phyloP scores from a whole-genome alignment of 2,329 filamentous ascomycete genomes.

The Hyphodiscus sp. region DNA sequence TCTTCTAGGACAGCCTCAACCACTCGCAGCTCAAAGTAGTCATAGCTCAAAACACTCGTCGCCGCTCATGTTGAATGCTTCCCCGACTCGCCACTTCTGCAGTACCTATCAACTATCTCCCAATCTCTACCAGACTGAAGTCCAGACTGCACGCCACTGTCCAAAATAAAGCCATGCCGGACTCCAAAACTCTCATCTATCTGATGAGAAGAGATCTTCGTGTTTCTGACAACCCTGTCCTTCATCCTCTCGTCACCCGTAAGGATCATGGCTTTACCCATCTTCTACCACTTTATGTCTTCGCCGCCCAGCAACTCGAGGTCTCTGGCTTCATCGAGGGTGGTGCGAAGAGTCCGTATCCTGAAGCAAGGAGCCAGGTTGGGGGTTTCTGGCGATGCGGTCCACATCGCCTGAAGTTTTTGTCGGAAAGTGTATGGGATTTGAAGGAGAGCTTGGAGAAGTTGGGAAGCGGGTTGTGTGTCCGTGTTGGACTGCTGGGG shows the following conservation, averaged over 20 bases:
- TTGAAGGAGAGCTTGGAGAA: constrained; percentile 56
- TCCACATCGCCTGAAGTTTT: constrained; percentile 63
- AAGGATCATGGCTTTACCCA: constrained; percentile 55
- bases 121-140: neutral
- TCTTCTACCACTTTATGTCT: constrained; percentile 64
- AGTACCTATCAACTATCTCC: neutral
- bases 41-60: neutral
- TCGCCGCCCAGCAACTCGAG: constrained; percentile 66
- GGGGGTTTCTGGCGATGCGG: constrained; percentile 69
- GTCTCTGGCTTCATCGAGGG: constrained; percentile 63
- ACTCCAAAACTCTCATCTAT: constrained; percentile 58
- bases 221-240: constrained; percentile 66
- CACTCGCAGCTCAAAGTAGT: neutral
- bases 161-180: constrained; percentile 21
- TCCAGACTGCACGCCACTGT: neutral
- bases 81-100: neutral
- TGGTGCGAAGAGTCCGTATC: constrained; percentile 52
- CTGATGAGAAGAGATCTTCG: constrained; percentile 68
- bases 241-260: constrained; percentile 48
- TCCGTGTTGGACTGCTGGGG: constrained; percentile 55
- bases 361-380: constrained; percentile 58
- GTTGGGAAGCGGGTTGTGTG: constrained; percentile 52
- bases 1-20: constrained; percentile 3
- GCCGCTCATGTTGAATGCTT: neutral
- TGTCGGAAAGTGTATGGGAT: constrained; percentile 68